Conservation (phyloP, 805 yeast genomes). For the Sugiyamaella marilandica region DNA sequence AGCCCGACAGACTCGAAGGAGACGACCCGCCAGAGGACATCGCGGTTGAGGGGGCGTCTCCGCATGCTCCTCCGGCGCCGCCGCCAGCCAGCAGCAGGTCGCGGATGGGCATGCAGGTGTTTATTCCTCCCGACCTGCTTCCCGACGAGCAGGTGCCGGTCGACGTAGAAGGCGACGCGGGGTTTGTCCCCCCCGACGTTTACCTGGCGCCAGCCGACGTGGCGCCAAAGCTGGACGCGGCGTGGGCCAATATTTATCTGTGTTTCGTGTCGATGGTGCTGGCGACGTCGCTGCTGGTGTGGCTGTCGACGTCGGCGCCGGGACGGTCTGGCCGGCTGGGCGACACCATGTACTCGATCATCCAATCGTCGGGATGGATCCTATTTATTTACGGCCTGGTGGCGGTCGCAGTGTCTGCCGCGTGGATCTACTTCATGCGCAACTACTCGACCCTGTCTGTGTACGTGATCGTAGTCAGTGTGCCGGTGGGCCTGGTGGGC, state of each 20-base stretch:
- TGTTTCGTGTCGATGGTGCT: slow-evolving; percentile 25
- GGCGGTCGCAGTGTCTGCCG: slow-evolving; percentile 25
- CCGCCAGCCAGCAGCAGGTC: background rate
- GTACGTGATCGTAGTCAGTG: slow-evolving; percentile 25
- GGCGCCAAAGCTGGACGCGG: slow-evolving; percentile 20
- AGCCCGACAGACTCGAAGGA: slow-evolving; percentile 5
- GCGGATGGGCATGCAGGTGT: slow-evolving; percentile 6
- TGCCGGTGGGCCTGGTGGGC: slow-evolving; percentile 28
- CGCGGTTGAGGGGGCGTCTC: slow-evolving; percentile 20
- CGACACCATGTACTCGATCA: slow-evolving; percentile 28
- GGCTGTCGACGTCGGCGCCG: slow-evolving; percentile 27
- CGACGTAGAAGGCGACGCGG: background rate
- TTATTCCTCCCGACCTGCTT: slow-evolving; percentile 9
- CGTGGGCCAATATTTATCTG: slow-evolving; percentile 27
- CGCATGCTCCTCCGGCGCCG: background rate
- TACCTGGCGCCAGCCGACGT: slow-evolving; percentile 6
- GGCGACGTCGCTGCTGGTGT: slow-evolving; percentile 29
- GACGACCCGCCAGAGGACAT: slow-evolving; percentile 31
- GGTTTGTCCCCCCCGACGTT: slow-evolving; percentile 11
- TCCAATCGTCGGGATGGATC: slow-evolving; percentile 23
- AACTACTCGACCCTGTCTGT: slow-evolving; percentile 26
- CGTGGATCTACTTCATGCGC: slow-evolving; percentile 29
- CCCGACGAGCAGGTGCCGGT: slow-evolving; percentile 5
- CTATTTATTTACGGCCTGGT: slow-evolving; percentile 22
- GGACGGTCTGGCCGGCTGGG: slow-evolving; percentile 21